A percentile compares a stretch with the other conserved stretches of the same genome.
Conservation (phyloP, 805 yeast genomes). For the Wickerhamiella azyma region DNA sequence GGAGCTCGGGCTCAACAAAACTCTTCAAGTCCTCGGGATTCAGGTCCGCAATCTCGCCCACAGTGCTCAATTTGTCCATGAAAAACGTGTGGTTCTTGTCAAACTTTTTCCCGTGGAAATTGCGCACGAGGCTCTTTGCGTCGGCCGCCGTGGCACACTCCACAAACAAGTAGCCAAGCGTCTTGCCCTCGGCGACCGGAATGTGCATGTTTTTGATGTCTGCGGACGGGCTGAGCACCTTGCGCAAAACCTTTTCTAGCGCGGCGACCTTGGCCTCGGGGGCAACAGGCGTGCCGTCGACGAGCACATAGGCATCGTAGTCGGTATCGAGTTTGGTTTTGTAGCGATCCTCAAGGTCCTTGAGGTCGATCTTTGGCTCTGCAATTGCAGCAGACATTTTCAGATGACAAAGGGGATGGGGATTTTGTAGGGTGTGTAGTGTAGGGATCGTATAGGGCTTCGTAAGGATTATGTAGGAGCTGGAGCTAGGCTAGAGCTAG, state of each 20-base stretch:
- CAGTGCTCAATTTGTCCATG: conserved; percentile 54
- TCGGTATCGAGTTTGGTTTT: conserved; percentile 45
- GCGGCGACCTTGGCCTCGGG: conserved; percentile 79
- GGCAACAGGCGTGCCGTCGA: conserved; percentile 92
- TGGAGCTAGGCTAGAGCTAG: too few relatives aligned
- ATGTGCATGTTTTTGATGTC: conserved; percentile 61
- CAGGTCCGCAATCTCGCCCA: conserved; percentile 36
- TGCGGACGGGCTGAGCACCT: conserved; percentile 67
- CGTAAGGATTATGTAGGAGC: too few relatives aligned
- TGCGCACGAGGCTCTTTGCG: conserved; percentile 68
- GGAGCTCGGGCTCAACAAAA: conserved; percentile 57
- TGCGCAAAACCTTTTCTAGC: conserved; percentile 70
- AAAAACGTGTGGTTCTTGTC: conserved; percentile 85
- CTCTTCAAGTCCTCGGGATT: conserved; percentile 48
- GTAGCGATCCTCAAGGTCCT: conserved; percentile 72
- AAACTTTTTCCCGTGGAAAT: conserved; percentile 75
- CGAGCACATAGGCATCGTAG: conserved; percentile 66
- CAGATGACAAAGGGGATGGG: not conserved
- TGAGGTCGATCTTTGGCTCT: conserved; percentile 38
- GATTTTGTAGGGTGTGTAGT: too few relatives aligned
- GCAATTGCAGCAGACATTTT: conserved; percentile 5
- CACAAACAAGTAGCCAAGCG: conserved; percentile 71
- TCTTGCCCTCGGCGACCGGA: conserved; percentile 62
- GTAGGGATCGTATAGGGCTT: too few relatives aligned
- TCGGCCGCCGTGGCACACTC: conserved; percentile 55